Evolutionary conservation across 1,284 basidiomycete genomes (phyloP), one percentile per base, ranked within the genome.

Genomic region (Porphyrellus sp.): DNA sequence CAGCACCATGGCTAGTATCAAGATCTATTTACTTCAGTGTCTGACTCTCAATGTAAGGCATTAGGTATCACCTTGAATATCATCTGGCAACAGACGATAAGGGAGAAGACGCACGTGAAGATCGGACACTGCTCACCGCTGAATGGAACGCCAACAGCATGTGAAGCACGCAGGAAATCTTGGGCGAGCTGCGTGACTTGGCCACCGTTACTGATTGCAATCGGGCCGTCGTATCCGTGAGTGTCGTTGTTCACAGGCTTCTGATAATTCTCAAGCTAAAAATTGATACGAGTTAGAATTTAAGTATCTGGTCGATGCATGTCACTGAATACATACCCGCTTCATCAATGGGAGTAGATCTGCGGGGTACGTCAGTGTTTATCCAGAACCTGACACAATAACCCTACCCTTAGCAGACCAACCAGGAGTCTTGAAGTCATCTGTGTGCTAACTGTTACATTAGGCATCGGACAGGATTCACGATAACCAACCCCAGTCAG

Each of bases 311-410:
- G n/a, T 23, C 15, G 4, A 41, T n/a, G n/a, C n/a, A n/a, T n/a
- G n/a, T n/a, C n/a, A n/a, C n/a, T n/a, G 21, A 7, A 21, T 3
- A 52, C 72, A 52, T 63, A 76, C 80, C 46, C 84, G 75, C 69
- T 86, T 86, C 85, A 88, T 88, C 52, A 86, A 72, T 9, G 85
- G 85, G 44, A 84, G 61, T 12, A 88, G 76, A 60, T 86, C 84
- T 83, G 52, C 37, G 34, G 6, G 44, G n/a, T 13, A 24, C 41
- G 31, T 52, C 9, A 57, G 37, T 37, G 28, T 23, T 30, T 48
- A 24, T n/a, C 24, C n/a, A 18, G 34, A 39, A 52, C n/a, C 31
- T 38, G 33, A 35, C 20, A 43, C n/a, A 53, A 49, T 54, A 40
- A 15, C 55, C 70, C 34, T 47, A 81, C 81, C 82, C 66, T 84